Conservation (phyloP, 2,329 filamentous ascomycete genomes). For the Rutstroemia sp. region DNA sequence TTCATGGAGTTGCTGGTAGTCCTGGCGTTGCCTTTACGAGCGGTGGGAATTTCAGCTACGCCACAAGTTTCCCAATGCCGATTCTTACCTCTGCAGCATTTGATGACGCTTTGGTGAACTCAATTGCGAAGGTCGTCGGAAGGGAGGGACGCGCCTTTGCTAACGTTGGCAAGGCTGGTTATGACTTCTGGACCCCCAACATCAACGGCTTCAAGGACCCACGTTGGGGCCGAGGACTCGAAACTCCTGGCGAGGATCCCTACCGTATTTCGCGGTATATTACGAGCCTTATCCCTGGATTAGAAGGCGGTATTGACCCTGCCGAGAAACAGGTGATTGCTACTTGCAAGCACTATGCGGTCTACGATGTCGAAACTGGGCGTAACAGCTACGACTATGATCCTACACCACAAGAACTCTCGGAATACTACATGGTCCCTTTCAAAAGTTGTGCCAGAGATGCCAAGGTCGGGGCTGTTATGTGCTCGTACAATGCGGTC, state of each 20-base stretch:
- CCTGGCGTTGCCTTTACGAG: background rate
- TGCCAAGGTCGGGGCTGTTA: conserved; percentile 48
- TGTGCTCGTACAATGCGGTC: conserved; percentile 57
- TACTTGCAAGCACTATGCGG: conserved; percentile 54
- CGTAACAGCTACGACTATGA: conserved; percentile 44
- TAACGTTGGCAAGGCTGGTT: conserved; percentile 47
- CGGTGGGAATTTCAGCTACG: background rate
- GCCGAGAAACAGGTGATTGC: conserved; percentile 32
- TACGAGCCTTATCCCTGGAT: conserved; percentile 43
- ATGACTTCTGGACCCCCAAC: conserved; percentile 60
- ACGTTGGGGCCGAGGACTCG: conserved; percentile 53
- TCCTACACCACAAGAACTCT: conserved; percentile 52
- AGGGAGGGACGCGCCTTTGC: conserved; percentile 60
- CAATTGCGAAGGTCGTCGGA: conserved; percentile 37
- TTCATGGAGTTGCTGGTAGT: background rate
- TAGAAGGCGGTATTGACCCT: conserved; percentile 37
- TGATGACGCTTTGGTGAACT: background rate
- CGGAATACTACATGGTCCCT: conserved; percentile 60
- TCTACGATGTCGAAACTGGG: conserved; percentile 46
- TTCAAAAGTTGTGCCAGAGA: conserved; percentile 57
- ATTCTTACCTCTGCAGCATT: background rate
- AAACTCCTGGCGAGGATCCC: conserved; percentile 53
- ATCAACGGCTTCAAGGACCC: conserved; percentile 60
- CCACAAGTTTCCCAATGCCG: background rate
- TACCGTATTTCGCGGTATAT: conserved; percentile 44